Evolutionary conservation across 108 stramenopile species (phyloP), one percentile per base, ranked within the genome.

Genomic region (Chaetoceros tenuissimus): DNA sequence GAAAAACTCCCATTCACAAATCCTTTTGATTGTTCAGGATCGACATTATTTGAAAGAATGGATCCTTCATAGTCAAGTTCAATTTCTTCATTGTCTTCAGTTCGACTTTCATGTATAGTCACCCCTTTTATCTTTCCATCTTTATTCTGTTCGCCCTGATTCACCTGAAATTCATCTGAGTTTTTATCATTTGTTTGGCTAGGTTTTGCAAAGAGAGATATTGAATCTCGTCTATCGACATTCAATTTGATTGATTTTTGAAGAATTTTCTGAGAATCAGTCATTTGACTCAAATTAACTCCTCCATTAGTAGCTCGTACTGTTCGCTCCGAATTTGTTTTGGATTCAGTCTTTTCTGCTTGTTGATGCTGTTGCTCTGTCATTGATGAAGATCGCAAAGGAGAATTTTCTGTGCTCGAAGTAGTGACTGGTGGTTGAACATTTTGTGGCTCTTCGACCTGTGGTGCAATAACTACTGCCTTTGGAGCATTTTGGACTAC

Each of bases 1-100:
- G 49, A 23, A 58, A 69, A 69, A 24, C 56, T 46, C 24, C 68
- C 68, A 31, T 55, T 45, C 1, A 55, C 26, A 27, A 55, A 64
- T n/a, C 63, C 63, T 40, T 13, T 13, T 10, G 34, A 5, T 10
- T 40, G 5, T 10, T 40, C 8, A 40, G 34, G 34, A 40, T 40
- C 34, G 13, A 40, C 13, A 40, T 40, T 40, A 13, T 40, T 40
- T 13, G 34, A 40, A 40, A 40, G 13, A 5, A 40, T 13, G 13
- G 34, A 40, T 10, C 13, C 34, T 40, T 40, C 34, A 40, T 40
- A 40, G 34, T 40, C 34, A 40, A 40, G 5, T 40, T 40, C 34
- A 40, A 40, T 40, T 40, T 5, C 5, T 40, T 40, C 8, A 5
- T 40, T 13, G 5, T 13, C 34, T 10, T 40, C 34, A 10, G 5